Percentiles rank a stretch among this genome's conserved stretches.
phyloP scores from a whole-genome alignment of 75 land plant genomes.

The Azolla pinnata region DNA sequence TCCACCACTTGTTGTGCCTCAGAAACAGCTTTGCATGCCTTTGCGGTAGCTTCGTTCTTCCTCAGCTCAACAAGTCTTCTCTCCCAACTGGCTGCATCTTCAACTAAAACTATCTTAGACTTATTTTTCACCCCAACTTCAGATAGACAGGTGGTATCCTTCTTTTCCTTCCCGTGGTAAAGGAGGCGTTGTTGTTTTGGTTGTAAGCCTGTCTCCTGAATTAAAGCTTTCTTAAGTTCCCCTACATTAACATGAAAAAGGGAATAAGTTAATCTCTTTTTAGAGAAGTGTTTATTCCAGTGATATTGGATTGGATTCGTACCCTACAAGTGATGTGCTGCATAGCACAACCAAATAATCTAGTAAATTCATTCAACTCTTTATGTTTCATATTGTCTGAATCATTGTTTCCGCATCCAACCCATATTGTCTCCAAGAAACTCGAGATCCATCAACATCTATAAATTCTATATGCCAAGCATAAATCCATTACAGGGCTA shows the following conservation, averaged over 20 bases:
- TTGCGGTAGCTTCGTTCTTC: conserved; percentile 49
- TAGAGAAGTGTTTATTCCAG: too few species aligned
- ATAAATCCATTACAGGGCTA: too few species aligned
- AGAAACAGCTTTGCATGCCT: conserved; percentile 38
- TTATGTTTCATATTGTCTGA: too few species aligned
- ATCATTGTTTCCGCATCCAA: too few species aligned
- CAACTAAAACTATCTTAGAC: conserved; percentile 53
- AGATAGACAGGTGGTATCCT: conserved; percentile 46
- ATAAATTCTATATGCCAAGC: too few species aligned
- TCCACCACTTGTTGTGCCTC: conserved; percentile 49
- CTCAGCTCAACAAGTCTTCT: conserved; percentile 48
- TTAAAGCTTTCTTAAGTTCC: conserved; percentile 71
- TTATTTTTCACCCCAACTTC: conserved; percentile 61
- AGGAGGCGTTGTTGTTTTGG: conserved; percentile 55
- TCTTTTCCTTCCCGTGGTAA: conserved; percentile 70
- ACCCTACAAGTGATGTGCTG: too few species aligned
- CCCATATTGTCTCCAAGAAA: too few species aligned
- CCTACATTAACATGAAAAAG: conserved; percentile 26
- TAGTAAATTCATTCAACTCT: too few species aligned
- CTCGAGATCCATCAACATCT: too few species aligned
- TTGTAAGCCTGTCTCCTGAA: conserved; percentile 52
- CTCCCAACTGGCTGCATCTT: conserved; percentile 75
- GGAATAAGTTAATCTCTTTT: conserved; percentile 1
- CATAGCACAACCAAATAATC: too few species aligned
- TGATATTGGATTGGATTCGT: too few species aligned